Evolutionary conservation across 768 basidiomycete species (phyloP), one percentile per base, ranked within the genome.

Genomic region (Tubosaeta sp.): DNA sequence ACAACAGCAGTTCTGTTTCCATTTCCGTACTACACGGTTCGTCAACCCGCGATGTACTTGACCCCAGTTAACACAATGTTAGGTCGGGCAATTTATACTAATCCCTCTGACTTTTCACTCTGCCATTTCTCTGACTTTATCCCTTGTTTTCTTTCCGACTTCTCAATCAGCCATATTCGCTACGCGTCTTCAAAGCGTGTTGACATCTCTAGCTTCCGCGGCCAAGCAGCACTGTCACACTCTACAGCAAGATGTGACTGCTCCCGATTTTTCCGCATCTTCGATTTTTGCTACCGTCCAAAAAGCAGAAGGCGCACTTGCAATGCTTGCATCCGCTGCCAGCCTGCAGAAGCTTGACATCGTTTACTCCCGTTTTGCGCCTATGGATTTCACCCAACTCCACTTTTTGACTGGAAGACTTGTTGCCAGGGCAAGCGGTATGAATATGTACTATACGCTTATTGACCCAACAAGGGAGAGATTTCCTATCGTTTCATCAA

Each of bases 81-180:
- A 81, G 74, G 59, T 81, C 16, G 86, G 86, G 33, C 57, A 69
- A 62, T 38, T 64, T 1, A 75, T 88, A 42, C 58, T 85, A 10
- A 35, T 88, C 6, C 86, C 88, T 0, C 56, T 89, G 6, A 62
- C 71, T 0, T 72, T 87, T 48, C 85, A 88, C 61, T 76, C 78
- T 9, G 82, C 74, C 1, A 57, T 89, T 19, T 65, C 82, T 9
- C 69, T 90, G 52, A 43, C 77, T 3, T 60, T 69, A 6, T 82
- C 83, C 3, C 64, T 82, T 5, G 11, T 78, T 31, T 66, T 89
- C 41, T 88, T 88, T 65, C 87, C 88, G 0, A 70, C 73, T 1
- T 80, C 85, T 2, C 72, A 85, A 38, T 84, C 86, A 1, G 70
- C 82, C 0, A 69, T 76, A 43, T 88, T 85, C 60, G 79, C 81